Evolutionary conservation across 148 eudicot species (phyloP), one percentile per base, ranked within the genome.

Genomic region (Camellia japonica): DNA sequence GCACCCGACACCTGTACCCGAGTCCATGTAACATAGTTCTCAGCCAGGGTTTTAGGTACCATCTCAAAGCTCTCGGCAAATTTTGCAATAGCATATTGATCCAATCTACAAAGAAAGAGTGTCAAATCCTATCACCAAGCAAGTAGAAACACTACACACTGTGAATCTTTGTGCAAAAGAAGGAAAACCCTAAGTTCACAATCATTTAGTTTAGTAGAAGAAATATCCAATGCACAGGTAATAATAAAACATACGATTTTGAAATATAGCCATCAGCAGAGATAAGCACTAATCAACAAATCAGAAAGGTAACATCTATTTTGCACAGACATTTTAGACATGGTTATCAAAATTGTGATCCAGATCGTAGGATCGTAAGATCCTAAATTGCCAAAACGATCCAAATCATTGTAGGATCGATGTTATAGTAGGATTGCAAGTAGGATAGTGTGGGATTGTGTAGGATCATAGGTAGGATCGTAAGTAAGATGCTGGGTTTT

Each of bases 51-150:
- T 83, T 87, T 92, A 8, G 98, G 99, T 77, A 92, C 77, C 99
- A 96, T 91, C 89, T 96, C 99, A 88, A 96, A 96, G 86, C 99
- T 85, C 81, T 93, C 99, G 0, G 94, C 95, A 85, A 93, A 96
- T 82, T 94, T 96, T 51, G 91, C 91, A 62, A 96, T 87, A 70
- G 99, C 99, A 86, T 92, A 93, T 79, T 96, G 97, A 88, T 96
- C 97, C 86, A 95, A 85, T 82, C 98, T 95, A 90, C 83, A 83
- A 54, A 73, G 41, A 15, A 58, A 30, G 60, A 78, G 19, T n/a
- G 52, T 49, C 38, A 19, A 70, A 13, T 42, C 0, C 43, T 58
- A 70, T 41, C 62, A 16, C 73, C 47, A 51, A 66, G 7, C 18
- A 51, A 66, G 62, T 14, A 18, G 38, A 55, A 55, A 13, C 63